A percentile compares a stretch with the other conserved stretches of the same genome.
These are phyloP conservation scores for Boletus sp. DNA, from an alignment of 768 basidiomycete genomes.

Conservation along the genomic window DNA sequence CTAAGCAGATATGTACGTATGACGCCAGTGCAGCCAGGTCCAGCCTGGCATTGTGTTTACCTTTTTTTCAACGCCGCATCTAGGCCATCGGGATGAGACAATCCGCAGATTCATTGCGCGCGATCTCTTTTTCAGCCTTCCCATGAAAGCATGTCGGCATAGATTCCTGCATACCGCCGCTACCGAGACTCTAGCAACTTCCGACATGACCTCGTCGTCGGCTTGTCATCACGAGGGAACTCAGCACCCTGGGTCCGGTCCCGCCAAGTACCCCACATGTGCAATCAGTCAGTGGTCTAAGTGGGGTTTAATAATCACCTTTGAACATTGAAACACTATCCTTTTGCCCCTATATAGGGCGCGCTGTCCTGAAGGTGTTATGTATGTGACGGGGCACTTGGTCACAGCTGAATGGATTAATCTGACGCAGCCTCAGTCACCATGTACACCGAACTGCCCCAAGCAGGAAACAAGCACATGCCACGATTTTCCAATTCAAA, in stretches of 20 bases:
- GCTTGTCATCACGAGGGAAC: background rate
- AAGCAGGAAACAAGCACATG: constrained; percentile 1
- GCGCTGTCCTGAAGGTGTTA: background rate
- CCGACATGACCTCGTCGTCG: constrained; percentile 3
- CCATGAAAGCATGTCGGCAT: constrained; percentile 13
- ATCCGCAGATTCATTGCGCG: constrained; percentile 3
- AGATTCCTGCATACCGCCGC: background rate
- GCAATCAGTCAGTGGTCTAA: too few species aligned
- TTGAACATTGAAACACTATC: background rate
- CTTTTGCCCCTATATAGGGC: background rate
- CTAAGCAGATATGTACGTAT: background rate
- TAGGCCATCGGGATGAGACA: background rate
- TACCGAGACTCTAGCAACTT: background rate
- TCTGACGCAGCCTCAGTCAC: background rate
- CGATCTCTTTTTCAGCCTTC: background rate
- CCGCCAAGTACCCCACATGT: background rate
- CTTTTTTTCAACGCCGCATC: background rate
- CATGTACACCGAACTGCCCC: background rate
- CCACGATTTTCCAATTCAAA: background rate
- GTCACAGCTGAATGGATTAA: background rate
- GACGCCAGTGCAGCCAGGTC: background rate
- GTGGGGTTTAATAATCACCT: background rate
- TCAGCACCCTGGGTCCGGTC: constrained; percentile 1
- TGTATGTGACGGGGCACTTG: background rate
- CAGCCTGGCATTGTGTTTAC: background rate